Evolutionary conservation across 106 monocot genomes (phyloP).

Genomic region (Platanthera guangdongensis): DNA sequence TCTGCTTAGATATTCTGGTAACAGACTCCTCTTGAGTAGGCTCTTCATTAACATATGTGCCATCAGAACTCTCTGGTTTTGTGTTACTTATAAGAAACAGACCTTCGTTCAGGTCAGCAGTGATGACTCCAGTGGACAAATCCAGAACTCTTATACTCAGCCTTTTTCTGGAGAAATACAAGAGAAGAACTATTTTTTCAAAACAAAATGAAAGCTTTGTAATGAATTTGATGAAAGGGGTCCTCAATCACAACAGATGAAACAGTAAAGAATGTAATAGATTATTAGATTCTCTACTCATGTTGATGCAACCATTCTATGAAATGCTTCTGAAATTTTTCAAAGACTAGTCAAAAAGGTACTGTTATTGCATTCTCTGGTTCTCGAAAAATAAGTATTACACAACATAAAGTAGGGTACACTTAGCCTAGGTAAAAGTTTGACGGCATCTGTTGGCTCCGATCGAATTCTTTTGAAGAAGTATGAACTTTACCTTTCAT

Average conservation of each 20-base stretch:
- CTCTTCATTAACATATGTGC: conserved; percentile 7
- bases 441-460: not conserved
- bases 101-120: conserved; percentile 42
- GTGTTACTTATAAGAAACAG: conserved; percentile 26
- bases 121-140: conserved; percentile 48
- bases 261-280: not conserved
- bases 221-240: not conserved
- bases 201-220: conserved; percentile 1
- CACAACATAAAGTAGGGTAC: not conserved
- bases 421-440: not conserved
- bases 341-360: not conserved
- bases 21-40: conserved; percentile 9
- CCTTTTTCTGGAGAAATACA: conserved; percentile 41
- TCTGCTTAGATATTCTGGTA: conserved; percentile 20
- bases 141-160: conserved; percentile 49
- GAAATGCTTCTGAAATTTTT: not conserved
- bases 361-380: not conserved
- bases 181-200: conserved; percentile 4
- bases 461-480: not conserved
- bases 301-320: not conserved
- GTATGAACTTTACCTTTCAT: conserved; percentile 44
- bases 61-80: conserved; percentile 14
- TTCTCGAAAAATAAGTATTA: not conserved
- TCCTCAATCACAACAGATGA: not conserved
- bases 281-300: not conserved